Base-by-base conservation (phyloP, 139 green algal genomes). In the Gonium pectorale region DNA sequence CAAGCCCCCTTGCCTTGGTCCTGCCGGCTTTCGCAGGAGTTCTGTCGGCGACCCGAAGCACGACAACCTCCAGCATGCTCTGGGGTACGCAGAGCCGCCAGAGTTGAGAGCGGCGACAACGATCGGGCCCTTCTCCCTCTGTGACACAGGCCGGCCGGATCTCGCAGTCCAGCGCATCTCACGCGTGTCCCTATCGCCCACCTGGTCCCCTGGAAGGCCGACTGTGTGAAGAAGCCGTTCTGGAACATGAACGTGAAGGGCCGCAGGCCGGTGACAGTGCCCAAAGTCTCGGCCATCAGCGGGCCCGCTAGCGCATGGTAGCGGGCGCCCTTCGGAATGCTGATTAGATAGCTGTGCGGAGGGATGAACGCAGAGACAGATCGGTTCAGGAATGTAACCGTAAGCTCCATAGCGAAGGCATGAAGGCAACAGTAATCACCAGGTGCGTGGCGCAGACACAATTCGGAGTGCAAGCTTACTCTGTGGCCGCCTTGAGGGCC, bases 241-340 rank as follows among this genome's bases (percentile, higher is more conserved):
- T 5, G 15, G 43, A 79, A 79, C 15, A 31, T n/a, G 17, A 79
- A 26, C 49, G 0, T 40, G 83, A 88, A 85, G 52, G 43, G 83
- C 0, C 38, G 35, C 40, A 86, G 59, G 31, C 59, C 59, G 35
- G 0, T 11, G 37, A 81, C 51, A 11, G 31, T 71, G 15, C 68
- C 44, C 3, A 6, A 24, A 19, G 49, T 13, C 17, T 79, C 72
- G 11, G 29, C 4, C 26, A 44, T 37, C 37, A 86, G 51, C 24
- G 80, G 67, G 0, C 88, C 88, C 9, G 88, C 54, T 41, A 91
- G 44, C 1, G 72, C 52, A 46, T 77, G 81, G 85, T 93, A 93
- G n/a, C 52, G 60, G 15, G 56, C 43, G 17, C 88, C 90, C 24
- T 19, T 22, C 0, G 81, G 60, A 43, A 93, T 68, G 60, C 73